Percentiles rank a stretch among this genome's conserved stretches.
phyloP scores from a whole-genome alignment of 2,329 filamentous ascomycete genomes.

The Fusarium graminum region DNA sequence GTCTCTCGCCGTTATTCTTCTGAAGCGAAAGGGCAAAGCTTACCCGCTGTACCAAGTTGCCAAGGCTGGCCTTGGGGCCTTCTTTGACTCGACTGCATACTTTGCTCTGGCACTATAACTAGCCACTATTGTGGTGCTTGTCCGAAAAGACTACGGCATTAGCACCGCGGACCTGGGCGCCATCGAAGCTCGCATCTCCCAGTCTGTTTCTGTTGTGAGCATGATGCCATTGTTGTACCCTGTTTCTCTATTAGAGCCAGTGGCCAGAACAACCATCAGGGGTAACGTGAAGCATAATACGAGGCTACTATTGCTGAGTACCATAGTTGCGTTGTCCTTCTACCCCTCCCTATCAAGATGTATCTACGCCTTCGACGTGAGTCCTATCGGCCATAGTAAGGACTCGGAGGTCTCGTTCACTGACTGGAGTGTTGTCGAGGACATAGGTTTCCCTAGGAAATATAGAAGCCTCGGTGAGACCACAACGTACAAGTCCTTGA shows the following conservation, averaged over 20 bases:
- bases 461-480: slow-evolving; percentile 11
- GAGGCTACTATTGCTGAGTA: slow-evolving; percentile 23
- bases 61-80: slow-evolving; percentile 17
- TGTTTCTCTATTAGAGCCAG: slow-evolving; percentile 27
- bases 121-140: slow-evolving; percentile 40
- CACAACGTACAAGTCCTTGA: slow-evolving; percentile 11
- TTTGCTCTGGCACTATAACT: slow-evolving; percentile 44
- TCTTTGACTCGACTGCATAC: slow-evolving; percentile 41
- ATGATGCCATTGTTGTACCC: slow-evolving; percentile 45
- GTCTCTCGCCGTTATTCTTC: slow-evolving; percentile 10
- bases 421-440: slow-evolving; percentile 22
- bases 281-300: slow-evolving; percentile 21
- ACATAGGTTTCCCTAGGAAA: slow-evolving; percentile 24
- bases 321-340: slow-evolving; percentile 36
- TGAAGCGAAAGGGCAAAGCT: neutral
- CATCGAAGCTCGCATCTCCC: slow-evolving; percentile 41
- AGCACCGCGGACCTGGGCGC: slow-evolving; percentile 40
- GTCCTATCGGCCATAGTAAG: slow-evolving; percentile 27
- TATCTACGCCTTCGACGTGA: slow-evolving; percentile 36
- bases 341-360: slow-evolving; percentile 47
- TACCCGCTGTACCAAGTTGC: slow-evolving; percentile 1
- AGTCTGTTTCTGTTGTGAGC: slow-evolving; percentile 41
- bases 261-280: neutral
- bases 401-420: slow-evolving; percentile 13
- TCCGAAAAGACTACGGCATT: slow-evolving; percentile 45